Evolutionary conservation across 2,329 filamentous ascomycete species (phyloP), one percentile per base, ranked within the genome.

Genomic region (Ilyonectria mors-panacis): DNA sequence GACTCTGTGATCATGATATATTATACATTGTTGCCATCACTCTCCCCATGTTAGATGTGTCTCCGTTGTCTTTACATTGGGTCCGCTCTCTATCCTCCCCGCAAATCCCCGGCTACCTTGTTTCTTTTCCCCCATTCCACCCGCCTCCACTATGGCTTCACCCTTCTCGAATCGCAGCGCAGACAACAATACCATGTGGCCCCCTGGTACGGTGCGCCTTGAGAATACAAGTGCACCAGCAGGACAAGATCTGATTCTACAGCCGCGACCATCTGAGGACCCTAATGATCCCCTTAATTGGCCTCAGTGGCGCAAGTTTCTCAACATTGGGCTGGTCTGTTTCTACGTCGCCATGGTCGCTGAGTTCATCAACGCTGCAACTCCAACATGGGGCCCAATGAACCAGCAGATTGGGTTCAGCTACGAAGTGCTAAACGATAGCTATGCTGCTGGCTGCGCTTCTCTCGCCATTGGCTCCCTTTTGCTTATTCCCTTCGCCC

Each of bases 401-500:
- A 78, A 82, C 23, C 60, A 70, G 5, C 78, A 87, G 63, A 78
- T 87, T 0, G 80, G 81, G 39, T 83, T 85, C 71, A 81, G 75
- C 62, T 80, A 77, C 53, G 76, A 74, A 1, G 69, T 79, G 0
- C 68, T 87, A 37, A 87, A 86, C 57, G 79, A 85, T 59, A 81
- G 80, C 3, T 83, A 81, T 59, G 86, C 85, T 1, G 79, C 81
- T 2, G 81, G 80, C 4, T 84, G 78, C 58, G 85, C 78, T 1
- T 77, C 78, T 1, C 73, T 86, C 0, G 81, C 79, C 15, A 57
- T 86, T 6, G 83, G 84, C 1, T 78, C 78, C 23, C 59, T 85
- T 4, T 35, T 86, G 9, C 74, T 86, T 42, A 80, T 85, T 2
- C 84, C 84, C 0, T 82, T 86, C 37, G 81, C 82, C 2, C 74